Evolutionary conservation across 2,329 filamentous ascomycete genomes (phyloP).

Genomic region (Colletotrichum lupini): DNA sequence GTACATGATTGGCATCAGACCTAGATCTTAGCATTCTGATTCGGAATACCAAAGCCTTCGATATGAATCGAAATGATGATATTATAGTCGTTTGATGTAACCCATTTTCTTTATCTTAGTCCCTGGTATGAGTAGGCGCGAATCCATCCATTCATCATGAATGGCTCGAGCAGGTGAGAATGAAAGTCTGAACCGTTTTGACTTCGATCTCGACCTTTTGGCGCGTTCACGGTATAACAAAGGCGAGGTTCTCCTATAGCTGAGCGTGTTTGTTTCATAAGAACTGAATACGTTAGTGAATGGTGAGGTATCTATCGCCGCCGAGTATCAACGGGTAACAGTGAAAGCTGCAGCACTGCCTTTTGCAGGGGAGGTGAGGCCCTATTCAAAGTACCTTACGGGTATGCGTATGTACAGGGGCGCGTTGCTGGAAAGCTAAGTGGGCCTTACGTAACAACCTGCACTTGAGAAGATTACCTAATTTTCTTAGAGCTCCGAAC

Average conservation of each 20-base stretch:
- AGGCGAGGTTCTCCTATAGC: background rate
- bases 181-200: background rate
- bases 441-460: conserved; percentile 16
- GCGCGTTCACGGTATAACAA: background rate
- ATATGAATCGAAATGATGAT: background rate
- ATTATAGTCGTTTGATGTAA: background rate
- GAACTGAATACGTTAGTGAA: background rate
- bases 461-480: conserved; percentile 11
- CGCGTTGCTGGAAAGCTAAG: background rate
- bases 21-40: background rate
- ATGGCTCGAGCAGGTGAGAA: background rate
- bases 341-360: too few species aligned
- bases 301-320: background rate
- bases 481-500: conserved; percentile 16
- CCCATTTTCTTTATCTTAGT: background rate
- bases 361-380: background rate
- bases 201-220: background rate
- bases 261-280: background rate
- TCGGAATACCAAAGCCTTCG: background rate
- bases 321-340: background rate
- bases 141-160: background rate
- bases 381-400: background rate
- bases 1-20: background rate
- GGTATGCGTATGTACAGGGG: background rate
- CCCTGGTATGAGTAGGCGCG: background rate